phyloP scores from a whole-genome alignment of 176 grass and related monocot genomes.

The Raddia guianensis region DNA sequence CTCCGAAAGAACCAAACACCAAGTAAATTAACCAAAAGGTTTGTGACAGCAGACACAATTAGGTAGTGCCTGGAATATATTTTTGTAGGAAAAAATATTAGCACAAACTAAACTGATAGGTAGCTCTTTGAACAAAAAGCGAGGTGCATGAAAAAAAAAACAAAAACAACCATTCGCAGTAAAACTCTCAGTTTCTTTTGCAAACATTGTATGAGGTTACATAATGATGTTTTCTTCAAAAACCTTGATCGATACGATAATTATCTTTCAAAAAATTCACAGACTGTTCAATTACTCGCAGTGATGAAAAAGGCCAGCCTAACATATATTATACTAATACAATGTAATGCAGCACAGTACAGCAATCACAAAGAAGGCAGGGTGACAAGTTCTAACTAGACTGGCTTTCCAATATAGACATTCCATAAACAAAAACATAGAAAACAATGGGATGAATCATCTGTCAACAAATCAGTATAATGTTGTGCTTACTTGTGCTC shows the following conservation, averaged over 20 bases:
- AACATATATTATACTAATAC: conserved; percentile 7
- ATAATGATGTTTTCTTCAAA: neutral
- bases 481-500: conserved; percentile 86
- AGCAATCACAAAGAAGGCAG: neutral
- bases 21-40: conserved; percentile 96
- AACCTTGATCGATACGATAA: neutral
- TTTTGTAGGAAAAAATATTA: neutral
- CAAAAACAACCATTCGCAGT: neutral
- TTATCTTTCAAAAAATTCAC: neutral
- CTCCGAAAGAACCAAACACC: conserved; percentile 97
- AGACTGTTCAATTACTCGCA: neutral
- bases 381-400: neutral
- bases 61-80: conserved; percentile 75
- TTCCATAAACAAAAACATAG: neutral
- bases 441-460: neutral
- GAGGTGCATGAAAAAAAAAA: neutral
- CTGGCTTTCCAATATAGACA: neutral
- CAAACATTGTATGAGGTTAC: neutral
- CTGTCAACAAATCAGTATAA: neutral
- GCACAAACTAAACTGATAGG: neutral
- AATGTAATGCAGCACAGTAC: neutral
- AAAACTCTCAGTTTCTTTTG: neutral
- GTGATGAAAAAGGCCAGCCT: too few species aligned
- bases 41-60: conserved; percentile 91
- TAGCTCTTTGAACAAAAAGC: neutral